Conservation (phyloP, 495 filamentous ascomycete species). For the Neurospora pannonica region DNA sequence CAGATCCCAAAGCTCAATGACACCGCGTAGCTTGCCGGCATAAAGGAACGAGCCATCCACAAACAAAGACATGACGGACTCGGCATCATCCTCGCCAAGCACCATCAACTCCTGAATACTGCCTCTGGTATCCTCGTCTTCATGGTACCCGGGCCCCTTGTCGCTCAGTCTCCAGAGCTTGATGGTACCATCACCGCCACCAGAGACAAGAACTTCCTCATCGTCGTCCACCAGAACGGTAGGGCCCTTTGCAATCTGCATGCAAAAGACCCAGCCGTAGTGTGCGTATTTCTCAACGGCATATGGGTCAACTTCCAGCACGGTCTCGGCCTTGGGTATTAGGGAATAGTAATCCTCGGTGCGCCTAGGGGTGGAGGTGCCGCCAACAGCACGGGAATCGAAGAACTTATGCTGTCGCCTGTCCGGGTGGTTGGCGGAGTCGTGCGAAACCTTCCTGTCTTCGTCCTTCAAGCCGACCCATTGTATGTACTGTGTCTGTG, state of each 20-base stretch:
- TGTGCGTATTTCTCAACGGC: conserved; percentile 85
- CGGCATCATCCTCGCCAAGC: conserved; percentile 70
- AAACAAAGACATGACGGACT: conserved; percentile 71
- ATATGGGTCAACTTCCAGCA: conserved; percentile 73
- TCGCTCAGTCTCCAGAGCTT: conserved; percentile 73
- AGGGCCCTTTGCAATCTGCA: conserved; percentile 64
- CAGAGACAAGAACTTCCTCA: conserved; percentile 77
- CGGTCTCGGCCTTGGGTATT: conserved; percentile 44
- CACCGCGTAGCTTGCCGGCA: conserved; percentile 77
- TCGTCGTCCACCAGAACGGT: conserved; percentile 51
- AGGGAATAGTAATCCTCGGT: conserved; percentile 39
- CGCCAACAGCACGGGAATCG: conserved; percentile 78
- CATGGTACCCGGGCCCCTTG: conserved; percentile 18
- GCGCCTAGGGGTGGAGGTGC: conserved; percentile 61
- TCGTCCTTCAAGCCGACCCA: conserved; percentile 44
- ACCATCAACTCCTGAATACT: conserved; percentile 49
- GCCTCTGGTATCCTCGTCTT: conserved; percentile 33
- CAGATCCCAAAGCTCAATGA: conserved; percentile 92
- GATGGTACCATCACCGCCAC: conserved; percentile 86
- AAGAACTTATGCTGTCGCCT: conserved; percentile 88
- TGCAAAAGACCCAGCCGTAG: conserved; percentile 90
- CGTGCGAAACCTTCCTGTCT: conserved; percentile 43
- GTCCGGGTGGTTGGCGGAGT: conserved; percentile 62
- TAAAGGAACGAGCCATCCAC: conserved; percentile 85
- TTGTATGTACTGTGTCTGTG: conserved; percentile 91